Conservation (phyloP, 306 rosid genomes). For the Acacia acuminata region DNA sequence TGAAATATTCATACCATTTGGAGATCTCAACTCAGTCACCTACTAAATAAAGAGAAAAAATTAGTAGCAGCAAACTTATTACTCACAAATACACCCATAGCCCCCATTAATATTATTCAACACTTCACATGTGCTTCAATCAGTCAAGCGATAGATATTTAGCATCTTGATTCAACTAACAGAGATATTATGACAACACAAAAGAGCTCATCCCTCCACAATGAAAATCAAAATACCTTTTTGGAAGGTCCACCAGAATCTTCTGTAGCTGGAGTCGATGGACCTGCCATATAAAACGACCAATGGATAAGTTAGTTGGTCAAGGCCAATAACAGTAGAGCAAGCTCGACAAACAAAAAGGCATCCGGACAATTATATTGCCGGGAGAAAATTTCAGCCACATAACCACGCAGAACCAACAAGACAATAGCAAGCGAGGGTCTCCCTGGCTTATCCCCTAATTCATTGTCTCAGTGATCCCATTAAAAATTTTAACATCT, state of each 20-base stretch:
- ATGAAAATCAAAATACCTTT: constrained; percentile 49
- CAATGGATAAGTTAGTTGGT: constrained; percentile 13
- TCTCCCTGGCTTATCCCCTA: neutral
- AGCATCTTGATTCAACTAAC: constrained; percentile 5
- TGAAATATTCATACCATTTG: constrained; percentile 36
- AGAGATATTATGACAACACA: neutral
- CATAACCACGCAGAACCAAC: neutral
- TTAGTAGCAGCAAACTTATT: neutral
- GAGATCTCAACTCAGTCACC: constrained; percentile 56
- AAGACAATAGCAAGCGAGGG: neutral
- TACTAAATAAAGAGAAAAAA: constrained; percentile 32
- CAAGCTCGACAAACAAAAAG: neutral
- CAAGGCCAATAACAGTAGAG: constrained; percentile 4
- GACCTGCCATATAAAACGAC: constrained; percentile 50
- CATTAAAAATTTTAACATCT: neutral
- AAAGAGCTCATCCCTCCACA: neutral
- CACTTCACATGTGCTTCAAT: neutral
- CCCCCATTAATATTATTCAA: neutral
- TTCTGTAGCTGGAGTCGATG: constrained; percentile 51
- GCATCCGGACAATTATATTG: neutral
- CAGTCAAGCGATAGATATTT: constrained; percentile 22
- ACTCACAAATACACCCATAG: neutral
- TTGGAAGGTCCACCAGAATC: constrained; percentile 56
- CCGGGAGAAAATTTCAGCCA: neutral
- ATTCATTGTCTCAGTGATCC: neutral